phyloP scores from a whole-genome alignment of 352 stramenopile species.

The Phytophthora cactorum region DNA sequence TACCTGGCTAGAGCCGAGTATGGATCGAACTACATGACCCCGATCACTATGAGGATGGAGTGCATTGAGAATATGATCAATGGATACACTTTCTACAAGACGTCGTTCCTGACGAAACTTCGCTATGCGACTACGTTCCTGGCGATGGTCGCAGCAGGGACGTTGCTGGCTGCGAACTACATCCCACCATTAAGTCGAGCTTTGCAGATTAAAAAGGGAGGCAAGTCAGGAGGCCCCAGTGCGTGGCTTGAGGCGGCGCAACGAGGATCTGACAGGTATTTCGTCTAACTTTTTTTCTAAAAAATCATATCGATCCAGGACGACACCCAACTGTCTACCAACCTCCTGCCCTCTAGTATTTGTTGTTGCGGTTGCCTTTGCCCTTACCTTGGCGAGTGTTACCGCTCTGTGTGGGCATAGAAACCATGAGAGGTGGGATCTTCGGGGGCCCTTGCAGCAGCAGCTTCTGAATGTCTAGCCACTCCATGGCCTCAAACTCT shows the following conservation, averaged over 20 bases:
- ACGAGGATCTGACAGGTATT: slow-evolving; percentile 38
- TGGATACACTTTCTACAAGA: slow-evolving; percentile 79
- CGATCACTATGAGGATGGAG: slow-evolving; percentile 74
- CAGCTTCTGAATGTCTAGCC: slow-evolving; percentile 64
- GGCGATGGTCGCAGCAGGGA: slow-evolving; percentile 35
- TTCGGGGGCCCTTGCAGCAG: slow-evolving; percentile 40
- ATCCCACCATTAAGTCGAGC: slow-evolving; percentile 36
- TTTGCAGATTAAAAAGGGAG: slow-evolving; percentile 30
- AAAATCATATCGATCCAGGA: slow-evolving; percentile 7
- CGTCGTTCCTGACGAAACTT: slow-evolving; percentile 25
- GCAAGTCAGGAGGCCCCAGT: slow-evolving; percentile 8
- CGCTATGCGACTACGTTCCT: slow-evolving; percentile 36
- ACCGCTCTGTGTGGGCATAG: slow-evolving; percentile 10
- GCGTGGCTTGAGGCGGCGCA: slow-evolving; percentile 30
- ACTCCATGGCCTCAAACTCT: slow-evolving; percentile 77
- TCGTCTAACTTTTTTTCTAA: slow-evolving; percentile 35
- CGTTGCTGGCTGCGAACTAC: slow-evolving; percentile 31
- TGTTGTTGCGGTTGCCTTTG: slow-evolving; percentile 36
- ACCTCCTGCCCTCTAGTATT: slow-evolving; percentile 21
- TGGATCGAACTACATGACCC: slow-evolving; percentile 71
- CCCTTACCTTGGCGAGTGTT: slow-evolving; percentile 17
- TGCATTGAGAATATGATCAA: slow-evolving; percentile 85
- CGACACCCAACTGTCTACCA: neutral
- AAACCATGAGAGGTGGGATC: slow-evolving; percentile 34
- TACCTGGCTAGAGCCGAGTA: slow-evolving; percentile 75